Evolutionary conservation across 768 basidiomycete genomes (phyloP), one percentile per base, ranked within the genome.

Genomic region (Boletus sensibilis): DNA sequence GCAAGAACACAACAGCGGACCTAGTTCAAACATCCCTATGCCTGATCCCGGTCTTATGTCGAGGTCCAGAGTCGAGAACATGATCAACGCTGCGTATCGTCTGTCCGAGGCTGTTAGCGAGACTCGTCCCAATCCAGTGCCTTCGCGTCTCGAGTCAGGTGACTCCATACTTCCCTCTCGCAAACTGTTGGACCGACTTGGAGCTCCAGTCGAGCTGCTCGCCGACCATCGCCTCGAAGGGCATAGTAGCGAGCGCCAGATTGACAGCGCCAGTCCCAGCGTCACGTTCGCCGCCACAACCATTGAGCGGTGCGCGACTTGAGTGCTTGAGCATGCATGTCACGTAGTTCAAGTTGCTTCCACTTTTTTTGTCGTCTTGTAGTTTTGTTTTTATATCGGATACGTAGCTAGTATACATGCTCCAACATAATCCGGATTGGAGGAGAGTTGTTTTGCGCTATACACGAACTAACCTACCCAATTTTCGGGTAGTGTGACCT

Each of bases 21-120:
- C 88, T 52, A 93, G 76, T 68, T 90, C 87, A 68, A 93, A 93
- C 50, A 85, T 79, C 1, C 90, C 90, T 41, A 93, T 78, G 21
- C 90, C 89, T 13, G 76, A 75, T 31, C 89, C 91, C 37, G 92
- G 92, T 62, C 83, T 75, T 52, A 93, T 76, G 62, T 93, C 91
- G 58, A 88, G 75, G 61, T 93, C 87, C 49, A 92, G 76, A 27
- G 82, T 77, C 34, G 87, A 83, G 62, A 84, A 82, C 86, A 89
- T 88, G 45, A 37, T 50, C 53, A 35, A 56, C 21, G 33, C 27
- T 38, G 47, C 14, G 40, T 42, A 25, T 31, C 23, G 37, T 9
- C 29, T 12, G 31, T 31, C 35, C 5, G 5, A 9, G 14, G 33
- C 27, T 18, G 21, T 23, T 13, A 13, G 12, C 12, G 41, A 50